A percentile compares a stretch with the other conserved stretches of the same genome.
phyloP scores from a whole-genome alignment of 73 alveolate genomes.

The Blepharisma stoltei region DNA sequence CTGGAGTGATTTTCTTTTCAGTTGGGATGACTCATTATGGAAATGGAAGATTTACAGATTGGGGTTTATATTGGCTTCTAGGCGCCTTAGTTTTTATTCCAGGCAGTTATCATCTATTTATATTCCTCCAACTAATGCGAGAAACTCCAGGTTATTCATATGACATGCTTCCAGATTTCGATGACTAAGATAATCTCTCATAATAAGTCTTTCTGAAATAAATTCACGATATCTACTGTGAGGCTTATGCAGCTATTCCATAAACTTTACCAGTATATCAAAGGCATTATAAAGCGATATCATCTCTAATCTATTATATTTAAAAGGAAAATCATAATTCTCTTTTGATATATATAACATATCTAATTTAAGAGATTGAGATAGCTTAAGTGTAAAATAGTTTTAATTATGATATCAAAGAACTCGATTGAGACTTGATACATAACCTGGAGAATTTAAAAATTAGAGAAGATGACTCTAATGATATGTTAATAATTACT shows the following conservation, averaged over 20 bases:
- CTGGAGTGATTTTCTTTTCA: constrained; percentile 23
- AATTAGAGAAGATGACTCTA: constrained; percentile 14
- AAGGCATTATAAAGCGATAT: no score
- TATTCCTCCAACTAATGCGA: neutral
- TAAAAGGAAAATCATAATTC: no score
- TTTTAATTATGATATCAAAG: no score
- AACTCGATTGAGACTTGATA: no score
- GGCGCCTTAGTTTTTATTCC: constrained; percentile 21
- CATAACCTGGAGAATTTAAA: neutral
- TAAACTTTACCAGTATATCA: no score
- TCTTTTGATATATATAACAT: no score
- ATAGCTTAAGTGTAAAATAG: no score
- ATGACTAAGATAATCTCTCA: neutral
- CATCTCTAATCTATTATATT: no score
- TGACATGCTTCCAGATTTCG: constrained; percentile 20
- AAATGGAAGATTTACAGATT: constrained; percentile 18
- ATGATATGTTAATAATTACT: constrained; percentile 26
- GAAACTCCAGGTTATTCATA: neutral
- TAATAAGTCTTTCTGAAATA: no score
- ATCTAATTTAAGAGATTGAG: no score
- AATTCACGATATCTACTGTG: no score
- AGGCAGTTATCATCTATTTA: constrained; percentile 24
- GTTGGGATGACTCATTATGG: constrained; percentile 18
- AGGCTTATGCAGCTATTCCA: no score
- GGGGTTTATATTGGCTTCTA: constrained; percentile 17